Evolutionary conservation across 768 basidiomycete genomes (phyloP), one percentile per base, ranked within the genome.

Genomic region (Rhodosporidiobolus odoratus): DNA sequence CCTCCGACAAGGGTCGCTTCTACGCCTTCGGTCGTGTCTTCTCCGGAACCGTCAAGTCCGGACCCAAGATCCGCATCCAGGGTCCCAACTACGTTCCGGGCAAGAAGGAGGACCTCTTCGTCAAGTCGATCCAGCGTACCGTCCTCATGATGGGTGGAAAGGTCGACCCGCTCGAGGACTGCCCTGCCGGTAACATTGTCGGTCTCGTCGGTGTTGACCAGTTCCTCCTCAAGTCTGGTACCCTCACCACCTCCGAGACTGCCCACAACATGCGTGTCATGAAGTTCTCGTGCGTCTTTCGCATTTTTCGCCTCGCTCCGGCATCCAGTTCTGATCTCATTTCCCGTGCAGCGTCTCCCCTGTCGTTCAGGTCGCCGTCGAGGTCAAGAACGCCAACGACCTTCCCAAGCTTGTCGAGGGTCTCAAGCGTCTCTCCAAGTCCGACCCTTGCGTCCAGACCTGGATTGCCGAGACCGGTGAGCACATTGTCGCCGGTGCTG

Each of bases 181-280:
- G 96, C 82, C 96, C 96, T 45, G 88, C 95, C 68, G 96, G 96
- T 78, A 99, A 99, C 86, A 98, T 99, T 77, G 82, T 92, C 76
- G 96, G 96, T 86, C 90, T 99, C 79, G 95, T 98, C 83, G 96
- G 96, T 84, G 90, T 99, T 77, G 96, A 99, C 83, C 96, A 99
- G 83, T 99, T 98, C 91, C 83, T 99, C 84, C 89, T 99, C 81
- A 99, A 99, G 88, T 92, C 87, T 76, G 96, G 96, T 81, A 99
- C 96, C 72, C 87, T 99, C 79, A 99, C 96, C 70, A 87, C 91
- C 70, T 92, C 92, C 58, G 96, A 98, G 83, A 96, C 93, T 62
- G 96, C 96, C 61, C 96, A 99, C 86, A 99, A 99, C 86, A 96
- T 99, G 93, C 92, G 84, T 84, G 93, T 99, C 82, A 99, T 99